Conservation (phyloP, 192 early-diverging fungal genomes). For the Pilaira anomala region DNA sequence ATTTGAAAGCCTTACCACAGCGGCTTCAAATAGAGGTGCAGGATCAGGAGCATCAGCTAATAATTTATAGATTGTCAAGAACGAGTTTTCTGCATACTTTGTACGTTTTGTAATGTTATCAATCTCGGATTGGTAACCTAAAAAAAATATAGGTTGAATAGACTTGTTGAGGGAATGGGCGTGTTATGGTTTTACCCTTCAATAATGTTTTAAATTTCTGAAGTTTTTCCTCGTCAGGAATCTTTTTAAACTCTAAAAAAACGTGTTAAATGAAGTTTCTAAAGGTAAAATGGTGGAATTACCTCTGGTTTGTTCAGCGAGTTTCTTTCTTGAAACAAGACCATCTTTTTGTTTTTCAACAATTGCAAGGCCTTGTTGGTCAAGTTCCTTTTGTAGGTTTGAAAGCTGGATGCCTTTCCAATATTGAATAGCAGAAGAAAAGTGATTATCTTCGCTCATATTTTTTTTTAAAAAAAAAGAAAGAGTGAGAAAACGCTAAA, state of each 20-base stretch:
- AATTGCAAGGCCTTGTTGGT: slow-evolving; percentile 71
- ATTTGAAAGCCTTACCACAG: slow-evolving; percentile 38
- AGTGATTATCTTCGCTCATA: slow-evolving; percentile 20
- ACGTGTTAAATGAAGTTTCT: neutral
- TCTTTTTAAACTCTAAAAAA: slow-evolving; percentile 68
- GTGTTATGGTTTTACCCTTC: slow-evolving; percentile 45
- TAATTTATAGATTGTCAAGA: slow-evolving; percentile 76
- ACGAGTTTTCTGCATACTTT: slow-evolving; percentile 79
- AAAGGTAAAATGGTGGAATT: neutral
- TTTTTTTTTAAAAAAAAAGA: neutral
- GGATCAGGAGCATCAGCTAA: slow-evolving; percentile 85
- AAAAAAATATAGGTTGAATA: neutral
- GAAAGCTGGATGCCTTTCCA: slow-evolving; percentile 61
- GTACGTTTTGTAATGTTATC: slow-evolving; percentile 81
- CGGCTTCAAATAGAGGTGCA: slow-evolving; percentile 60
- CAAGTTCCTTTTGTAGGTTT: slow-evolving; percentile 66
- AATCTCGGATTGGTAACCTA: slow-evolving; percentile 89
- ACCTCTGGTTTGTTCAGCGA: slow-evolving; percentile 89
- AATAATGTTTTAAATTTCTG: slow-evolving; percentile 74
- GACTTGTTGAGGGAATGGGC: neutral
- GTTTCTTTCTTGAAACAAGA: slow-evolving; percentile 69
- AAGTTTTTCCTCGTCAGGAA: slow-evolving; percentile 75
- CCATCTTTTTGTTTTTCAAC: slow-evolving; percentile 84
- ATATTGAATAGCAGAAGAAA: slow-evolving; percentile 35
- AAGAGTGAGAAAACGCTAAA: too few species aligned